Evolutionary conservation across 1,139 yeast genomes (phyloP).

Genomic region (Sugiyamaella pinicola): DNA sequence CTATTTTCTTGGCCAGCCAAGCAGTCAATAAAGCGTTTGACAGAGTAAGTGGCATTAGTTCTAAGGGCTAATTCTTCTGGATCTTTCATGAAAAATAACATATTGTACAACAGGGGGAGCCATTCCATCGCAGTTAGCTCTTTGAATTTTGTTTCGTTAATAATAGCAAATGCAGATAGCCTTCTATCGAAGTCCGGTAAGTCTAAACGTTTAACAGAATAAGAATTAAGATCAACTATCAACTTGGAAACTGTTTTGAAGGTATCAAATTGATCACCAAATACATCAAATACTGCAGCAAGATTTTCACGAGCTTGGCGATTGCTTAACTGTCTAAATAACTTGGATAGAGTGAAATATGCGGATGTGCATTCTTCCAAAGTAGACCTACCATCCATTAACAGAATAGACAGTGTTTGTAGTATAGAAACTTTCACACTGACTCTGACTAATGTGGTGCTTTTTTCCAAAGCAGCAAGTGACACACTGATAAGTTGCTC

Average conservation of each 20-base stretch:
- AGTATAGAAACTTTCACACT: conserved; percentile 62
- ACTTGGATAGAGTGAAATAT: conserved; percentile 58
- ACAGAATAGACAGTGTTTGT: conserved; percentile 56
- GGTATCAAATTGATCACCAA: conserved; percentile 57
- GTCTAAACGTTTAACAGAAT: conserved; percentile 59
- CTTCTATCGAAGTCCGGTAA: conserved; percentile 82
- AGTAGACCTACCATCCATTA: conserved; percentile 56
- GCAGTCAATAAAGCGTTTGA: conserved; percentile 67
- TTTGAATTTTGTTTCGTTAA: conserved; percentile 59
- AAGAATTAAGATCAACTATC: conserved; percentile 69
- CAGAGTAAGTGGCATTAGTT: conserved; percentile 69
- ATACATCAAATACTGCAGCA: conserved; percentile 58
- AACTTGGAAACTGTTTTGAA: conserved; percentile 53
- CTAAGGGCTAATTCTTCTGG: conserved; percentile 80
- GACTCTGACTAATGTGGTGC: conserved; percentile 55
- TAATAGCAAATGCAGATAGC: conserved; percentile 62
- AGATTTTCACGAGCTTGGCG: conserved; percentile 62
- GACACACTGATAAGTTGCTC: conserved; percentile 59
- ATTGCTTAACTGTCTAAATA: conserved; percentile 62
- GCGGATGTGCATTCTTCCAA: conserved; percentile 57
- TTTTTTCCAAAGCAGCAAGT: conserved; percentile 63
- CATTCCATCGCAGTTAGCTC: conserved; percentile 62
- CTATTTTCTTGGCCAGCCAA: conserved; percentile 36
- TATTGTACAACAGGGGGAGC: conserved; percentile 73
- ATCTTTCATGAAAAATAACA: conserved; percentile 73